phyloP scores from a whole-genome alignment of 768 basidiomycete species.

The Psilocybe cyanescens region DNA sequence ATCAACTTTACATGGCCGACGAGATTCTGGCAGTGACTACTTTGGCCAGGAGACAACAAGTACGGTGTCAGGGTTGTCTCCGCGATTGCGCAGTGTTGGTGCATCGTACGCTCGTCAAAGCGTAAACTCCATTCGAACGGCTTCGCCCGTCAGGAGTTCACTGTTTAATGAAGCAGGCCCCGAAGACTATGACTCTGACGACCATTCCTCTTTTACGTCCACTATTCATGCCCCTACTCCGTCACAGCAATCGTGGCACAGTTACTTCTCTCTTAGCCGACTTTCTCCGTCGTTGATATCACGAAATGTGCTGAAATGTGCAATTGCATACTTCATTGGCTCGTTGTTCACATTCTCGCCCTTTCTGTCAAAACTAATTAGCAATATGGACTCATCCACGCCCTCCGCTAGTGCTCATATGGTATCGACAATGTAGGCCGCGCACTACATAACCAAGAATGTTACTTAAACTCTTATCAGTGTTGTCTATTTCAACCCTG shows the following conservation, averaged over 20 bases:
- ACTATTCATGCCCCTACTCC: neutral
- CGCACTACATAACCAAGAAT: neutral
- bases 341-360: slow-evolving; percentile 94
- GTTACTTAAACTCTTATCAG: slow-evolving; percentile 35
- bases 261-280: slow-evolving; percentile 27
- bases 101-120: neutral
- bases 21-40: slow-evolving; percentile 11
- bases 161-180: neutral
- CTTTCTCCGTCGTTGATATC: slow-evolving; percentile 49
- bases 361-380: slow-evolving; percentile 68
- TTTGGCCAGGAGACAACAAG: slow-evolving; percentile 9
- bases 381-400: slow-evolving; percentile 58
- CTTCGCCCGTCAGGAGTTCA: slow-evolving; percentile 2
- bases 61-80: slow-evolving; percentile 9
- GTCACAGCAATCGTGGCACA: slow-evolving; percentile 6
- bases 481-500: slow-evolving; percentile 90
- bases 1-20: slow-evolving; percentile 9
- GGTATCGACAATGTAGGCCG: slow-evolving; percentile 87
- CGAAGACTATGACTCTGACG: slow-evolving; percentile 22
- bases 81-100: neutral
- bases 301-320: slow-evolving; percentile 87
- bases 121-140: slow-evolving; percentile 1
- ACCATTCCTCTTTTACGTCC: slow-evolving; percentile 13
- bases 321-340: slow-evolving; percentile 86
- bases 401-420: slow-evolving; percentile 83